Percentiles rank a stretch among this genome's conserved stretches.
Evolutionary conservation across 2,329 filamentous ascomycete species (phyloP).

Genomic region (Neoascochyta sp.): DNA sequence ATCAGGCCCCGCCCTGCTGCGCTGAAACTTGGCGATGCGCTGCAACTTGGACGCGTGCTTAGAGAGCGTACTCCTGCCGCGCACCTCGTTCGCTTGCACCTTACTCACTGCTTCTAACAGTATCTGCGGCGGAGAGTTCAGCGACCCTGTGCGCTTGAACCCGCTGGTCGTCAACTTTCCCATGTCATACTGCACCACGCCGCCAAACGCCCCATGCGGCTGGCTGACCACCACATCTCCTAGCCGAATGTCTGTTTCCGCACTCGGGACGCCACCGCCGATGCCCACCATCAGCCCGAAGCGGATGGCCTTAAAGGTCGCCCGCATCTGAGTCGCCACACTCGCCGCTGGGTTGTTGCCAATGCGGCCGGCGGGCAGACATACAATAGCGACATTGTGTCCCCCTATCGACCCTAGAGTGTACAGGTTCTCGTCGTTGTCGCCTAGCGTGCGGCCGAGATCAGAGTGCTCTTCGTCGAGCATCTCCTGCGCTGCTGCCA

Average conservation of each 20-base stretch:
- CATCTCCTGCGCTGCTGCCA: conserved; percentile 8
- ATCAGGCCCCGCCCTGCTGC: conserved; percentile 2
- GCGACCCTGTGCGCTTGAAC: conserved; percentile 4
- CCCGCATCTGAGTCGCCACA: conserved; percentile 24
- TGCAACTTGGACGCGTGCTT: conserved; percentile 3
- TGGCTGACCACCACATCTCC: conserved; percentile 5
- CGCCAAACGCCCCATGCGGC: conserved; percentile 1
- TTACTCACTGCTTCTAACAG: conserved; percentile 9
- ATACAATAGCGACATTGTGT: conserved; percentile 2
- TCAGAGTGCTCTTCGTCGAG: conserved; percentile 1
- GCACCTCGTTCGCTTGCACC: conserved; percentile 4
- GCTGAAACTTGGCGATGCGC: not conserved
- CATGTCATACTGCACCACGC: conserved; percentile 8
- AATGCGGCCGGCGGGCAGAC: conserved; percentile 6
- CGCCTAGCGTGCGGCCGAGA: not conserved
- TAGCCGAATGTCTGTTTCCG: conserved; percentile 2
- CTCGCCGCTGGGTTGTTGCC: conserved; percentile 31
- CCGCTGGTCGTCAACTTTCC: conserved; percentile 3
- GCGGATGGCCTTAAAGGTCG: conserved; percentile 26
- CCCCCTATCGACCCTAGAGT: conserved; percentile 1
- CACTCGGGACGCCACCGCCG: conserved; percentile 3
- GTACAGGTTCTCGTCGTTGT: conserved; percentile 3
- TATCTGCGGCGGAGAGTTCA: conserved; percentile 8
- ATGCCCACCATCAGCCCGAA: conserved; percentile 7
- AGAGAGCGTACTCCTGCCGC: not conserved